Conservation (phyloP, 805 yeast genomes). For the Metschnikowia corniflorae region DNA sequence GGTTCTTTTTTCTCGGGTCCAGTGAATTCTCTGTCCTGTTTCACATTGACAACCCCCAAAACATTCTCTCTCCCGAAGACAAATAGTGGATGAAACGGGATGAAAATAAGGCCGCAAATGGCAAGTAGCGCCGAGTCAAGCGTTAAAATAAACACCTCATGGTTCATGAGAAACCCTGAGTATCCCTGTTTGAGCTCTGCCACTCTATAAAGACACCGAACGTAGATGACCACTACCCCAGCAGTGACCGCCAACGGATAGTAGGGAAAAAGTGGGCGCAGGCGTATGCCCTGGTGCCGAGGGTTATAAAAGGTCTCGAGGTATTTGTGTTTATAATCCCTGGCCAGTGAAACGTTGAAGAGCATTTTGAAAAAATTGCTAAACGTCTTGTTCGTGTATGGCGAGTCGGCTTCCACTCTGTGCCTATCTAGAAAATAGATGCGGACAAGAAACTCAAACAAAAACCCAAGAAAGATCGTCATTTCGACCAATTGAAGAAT, state of each 20-base stretch:
- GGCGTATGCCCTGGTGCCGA: constrained; percentile 23
- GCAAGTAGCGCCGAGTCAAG: constrained; percentile 1
- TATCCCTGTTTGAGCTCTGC: constrained; percentile 38
- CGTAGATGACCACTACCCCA: constrained; percentile 30
- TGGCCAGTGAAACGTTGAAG: constrained; percentile 23
- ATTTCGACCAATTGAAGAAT: constrained; percentile 21
- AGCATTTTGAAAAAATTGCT: constrained; percentile 28
- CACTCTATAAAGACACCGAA: constrained; percentile 34
- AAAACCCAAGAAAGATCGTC: neutral
- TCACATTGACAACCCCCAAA: constrained; percentile 1
- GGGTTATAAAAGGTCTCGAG: constrained; percentile 32
- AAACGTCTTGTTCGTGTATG: constrained; percentile 9
- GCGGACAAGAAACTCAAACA: constrained; percentile 33
- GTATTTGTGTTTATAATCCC: constrained; percentile 18
- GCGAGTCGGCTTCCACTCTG: constrained; percentile 10
- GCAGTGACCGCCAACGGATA: constrained; percentile 32
- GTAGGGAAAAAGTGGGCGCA: constrained; percentile 24
- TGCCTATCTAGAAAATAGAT: constrained; percentile 26
- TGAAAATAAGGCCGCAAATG: constrained; percentile 27
- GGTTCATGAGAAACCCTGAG: constrained; percentile 30
- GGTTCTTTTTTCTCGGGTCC: too few relatives aligned
- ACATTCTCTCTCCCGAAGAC: constrained; percentile 19
- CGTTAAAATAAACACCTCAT: constrained; percentile 33
- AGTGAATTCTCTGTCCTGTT: neutral
- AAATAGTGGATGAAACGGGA: constrained; percentile 22